Conservation (phyloP, 2,329 filamentous ascomycete genomes). For the Verticillium tricorpus region DNA sequence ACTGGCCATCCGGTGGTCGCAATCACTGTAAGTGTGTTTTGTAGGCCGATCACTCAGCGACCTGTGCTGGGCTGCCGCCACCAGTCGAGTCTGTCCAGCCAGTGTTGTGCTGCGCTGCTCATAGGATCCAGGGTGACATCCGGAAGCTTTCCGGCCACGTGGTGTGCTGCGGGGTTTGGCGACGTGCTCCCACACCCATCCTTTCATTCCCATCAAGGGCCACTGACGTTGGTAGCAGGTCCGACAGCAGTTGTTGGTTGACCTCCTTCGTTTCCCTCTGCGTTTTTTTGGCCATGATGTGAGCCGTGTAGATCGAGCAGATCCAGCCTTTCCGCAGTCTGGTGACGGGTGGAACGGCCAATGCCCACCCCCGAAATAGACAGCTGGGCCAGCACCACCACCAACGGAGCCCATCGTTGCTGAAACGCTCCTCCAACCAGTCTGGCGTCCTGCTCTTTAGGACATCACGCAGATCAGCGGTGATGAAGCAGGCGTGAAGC, state of each 20-base stretch:
- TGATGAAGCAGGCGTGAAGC: background rate
- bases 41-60: background rate
- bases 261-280: background rate
- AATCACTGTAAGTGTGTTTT: too few relatives aligned
- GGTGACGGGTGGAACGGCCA: background rate
- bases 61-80: background rate
- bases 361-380: background rate
- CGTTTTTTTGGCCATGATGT: too few relatives aligned
- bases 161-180: background rate
- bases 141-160: background rate
- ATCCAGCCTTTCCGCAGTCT: background rate
- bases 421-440: background rate
- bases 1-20: too few relatives aligned
- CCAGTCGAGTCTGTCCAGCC: background rate
- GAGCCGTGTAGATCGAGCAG: too few relatives aligned
- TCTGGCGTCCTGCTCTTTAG: background rate
- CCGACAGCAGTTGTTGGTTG: background rate
- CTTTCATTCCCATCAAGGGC: background rate
- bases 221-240: too few relatives aligned
- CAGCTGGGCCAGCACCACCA: background rate
- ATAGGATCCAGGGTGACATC: background rate
- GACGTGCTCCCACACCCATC: background rate
- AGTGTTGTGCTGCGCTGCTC: background rate
- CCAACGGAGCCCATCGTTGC: background rate
- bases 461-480: background rate